phyloP scores from a whole-genome alignment of 768 basidiomycete genomes.

The Tylopilus subfusipes region DNA sequence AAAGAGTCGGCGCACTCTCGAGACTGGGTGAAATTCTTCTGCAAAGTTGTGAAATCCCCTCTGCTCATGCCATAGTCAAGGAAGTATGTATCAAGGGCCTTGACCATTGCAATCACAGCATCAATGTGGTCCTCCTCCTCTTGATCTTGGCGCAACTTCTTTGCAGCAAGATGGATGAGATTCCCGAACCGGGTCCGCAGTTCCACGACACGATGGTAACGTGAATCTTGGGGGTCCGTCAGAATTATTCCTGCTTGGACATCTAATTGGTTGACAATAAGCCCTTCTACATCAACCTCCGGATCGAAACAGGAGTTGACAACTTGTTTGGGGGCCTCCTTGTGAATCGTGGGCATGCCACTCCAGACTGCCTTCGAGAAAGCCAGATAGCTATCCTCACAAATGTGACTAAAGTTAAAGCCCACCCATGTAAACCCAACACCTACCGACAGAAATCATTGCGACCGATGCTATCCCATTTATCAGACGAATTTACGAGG shows the following conservation, averaged over 20 bases:
- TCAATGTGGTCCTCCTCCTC: slow-evolving; percentile 84
- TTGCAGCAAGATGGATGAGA: slow-evolving; percentile 64
- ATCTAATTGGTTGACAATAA: slow-evolving; percentile 62
- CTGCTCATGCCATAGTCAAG: slow-evolving; percentile 66
- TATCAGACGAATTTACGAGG: slow-evolving; percentile 49
- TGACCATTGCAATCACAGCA: slow-evolving; percentile 68
- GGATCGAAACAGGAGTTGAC: slow-evolving; percentile 55
- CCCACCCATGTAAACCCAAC: background rate
- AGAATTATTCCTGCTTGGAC: slow-evolving; percentile 75
- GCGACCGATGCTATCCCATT: slow-evolving; percentile 63
- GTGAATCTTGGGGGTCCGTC: slow-evolving; percentile 66
- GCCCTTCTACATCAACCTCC: slow-evolving; percentile 63
- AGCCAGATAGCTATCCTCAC: slow-evolving; percentile 53
- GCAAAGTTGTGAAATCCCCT: slow-evolving; percentile 55
- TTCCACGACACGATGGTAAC: slow-evolving; percentile 60
- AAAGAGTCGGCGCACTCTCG: slow-evolving; percentile 22
- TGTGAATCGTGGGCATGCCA: slow-evolving; percentile 68
- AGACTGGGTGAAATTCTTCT: slow-evolving; percentile 41
- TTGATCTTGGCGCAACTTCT: slow-evolving; percentile 54
- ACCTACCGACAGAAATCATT: slow-evolving; percentile 83
- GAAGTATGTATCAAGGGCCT: slow-evolving; percentile 72
- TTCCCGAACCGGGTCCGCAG: slow-evolving; percentile 65
- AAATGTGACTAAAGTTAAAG: background rate
- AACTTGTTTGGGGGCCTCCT: slow-evolving; percentile 54
- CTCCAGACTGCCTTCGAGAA: slow-evolving; percentile 73